These are phyloP conservation scores for Mycena belliarum DNA, from an alignment of 768 basidiomycete genomes.

Conservation along the genomic window DNA sequence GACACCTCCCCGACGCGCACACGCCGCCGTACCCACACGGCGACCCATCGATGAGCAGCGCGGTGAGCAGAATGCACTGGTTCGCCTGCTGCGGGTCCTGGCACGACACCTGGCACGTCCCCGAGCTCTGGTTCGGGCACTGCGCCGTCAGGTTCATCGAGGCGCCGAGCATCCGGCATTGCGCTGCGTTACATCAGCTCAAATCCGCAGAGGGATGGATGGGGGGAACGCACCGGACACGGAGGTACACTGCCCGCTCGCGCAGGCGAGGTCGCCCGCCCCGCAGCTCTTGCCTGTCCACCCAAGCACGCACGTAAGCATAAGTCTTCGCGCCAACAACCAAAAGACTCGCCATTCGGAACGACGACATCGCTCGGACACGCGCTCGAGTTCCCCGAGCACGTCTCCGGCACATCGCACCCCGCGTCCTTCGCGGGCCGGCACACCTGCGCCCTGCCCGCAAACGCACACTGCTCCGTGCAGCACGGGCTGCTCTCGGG, in stretches of 20 bases:
- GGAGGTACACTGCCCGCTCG: constrained; percentile 79
- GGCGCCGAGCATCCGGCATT: constrained; percentile 75
- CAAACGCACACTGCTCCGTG: constrained; percentile 65
- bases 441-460: constrained; percentile 68
- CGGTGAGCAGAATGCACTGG: constrained; percentile 70
- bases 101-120: constrained; percentile 78
- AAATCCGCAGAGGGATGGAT: constrained; percentile 8
- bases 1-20: constrained; percentile 63
- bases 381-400: constrained; percentile 69
- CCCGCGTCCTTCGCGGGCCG: constrained; percentile 60
- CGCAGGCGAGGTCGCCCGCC: constrained; percentile 62
- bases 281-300: constrained; percentile 66
- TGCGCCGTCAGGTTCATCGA: constrained; percentile 68
- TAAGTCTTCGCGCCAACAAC: background rate
- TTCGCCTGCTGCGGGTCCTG: constrained; percentile 62
- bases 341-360: constrained; percentile 55
- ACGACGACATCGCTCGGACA: constrained; percentile 69
- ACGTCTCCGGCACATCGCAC: constrained; percentile 76
- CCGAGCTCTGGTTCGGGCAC: constrained; percentile 65
- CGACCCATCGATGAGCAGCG: constrained; percentile 76
- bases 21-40: constrained; percentile 81
- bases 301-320: constrained; percentile 6
- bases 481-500: constrained; percentile 78
- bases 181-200: constrained; percentile 41
- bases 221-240: constrained; percentile 50